Evolutionary conservation across 306 rosid species (phyloP).

Genomic region (Citrullus amarus): DNA sequence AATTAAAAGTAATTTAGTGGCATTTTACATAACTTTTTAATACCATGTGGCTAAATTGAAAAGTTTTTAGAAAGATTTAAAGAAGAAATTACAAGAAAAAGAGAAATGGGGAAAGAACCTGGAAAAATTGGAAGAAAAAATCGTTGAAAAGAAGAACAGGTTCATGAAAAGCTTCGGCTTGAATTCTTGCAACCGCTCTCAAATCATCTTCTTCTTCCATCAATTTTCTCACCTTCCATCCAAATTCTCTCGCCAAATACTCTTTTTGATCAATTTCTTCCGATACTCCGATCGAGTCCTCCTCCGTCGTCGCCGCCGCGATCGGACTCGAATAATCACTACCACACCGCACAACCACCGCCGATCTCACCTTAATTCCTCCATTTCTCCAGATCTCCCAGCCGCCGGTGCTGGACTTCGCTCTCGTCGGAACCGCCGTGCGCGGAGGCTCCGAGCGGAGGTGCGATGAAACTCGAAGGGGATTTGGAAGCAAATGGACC

Average conservation of each 20-base stretch:
- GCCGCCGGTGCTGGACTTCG: neutral
- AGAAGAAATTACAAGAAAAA: neutral
- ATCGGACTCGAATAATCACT: neutral
- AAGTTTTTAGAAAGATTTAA: too few relatives aligned
- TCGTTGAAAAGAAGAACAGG: conserved; percentile 51
- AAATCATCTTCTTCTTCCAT: conserved; percentile 41
- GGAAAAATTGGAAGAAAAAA: conserved; percentile 59
- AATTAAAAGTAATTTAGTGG: too few relatives aligned
- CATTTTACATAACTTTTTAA: too few relatives aligned
- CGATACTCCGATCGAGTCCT: conserved; percentile 11
- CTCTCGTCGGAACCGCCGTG: neutral
- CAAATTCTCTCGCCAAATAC: conserved; percentile 46
- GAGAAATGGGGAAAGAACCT: conserved; percentile 23
- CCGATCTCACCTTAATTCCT: neutral
- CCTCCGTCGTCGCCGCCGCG: neutral
- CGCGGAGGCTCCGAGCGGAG: conserved; percentile 15
- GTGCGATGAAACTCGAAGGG: conserved; percentile 19
- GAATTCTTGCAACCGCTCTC: conserved; percentile 45
- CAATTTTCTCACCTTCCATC: conserved; percentile 67
- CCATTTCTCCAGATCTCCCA: neutral
- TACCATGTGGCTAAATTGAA: too few relatives aligned
- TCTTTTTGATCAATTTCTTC: conserved; percentile 1
- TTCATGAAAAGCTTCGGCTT: conserved; percentile 71
- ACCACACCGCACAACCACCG: neutral
- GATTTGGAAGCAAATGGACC: conserved; percentile 43